Percentiles rank a stretch among this genome's conserved stretches.
Conservation (phyloP, 345 rosid species). For the Excoecaria agallocha region DNA sequence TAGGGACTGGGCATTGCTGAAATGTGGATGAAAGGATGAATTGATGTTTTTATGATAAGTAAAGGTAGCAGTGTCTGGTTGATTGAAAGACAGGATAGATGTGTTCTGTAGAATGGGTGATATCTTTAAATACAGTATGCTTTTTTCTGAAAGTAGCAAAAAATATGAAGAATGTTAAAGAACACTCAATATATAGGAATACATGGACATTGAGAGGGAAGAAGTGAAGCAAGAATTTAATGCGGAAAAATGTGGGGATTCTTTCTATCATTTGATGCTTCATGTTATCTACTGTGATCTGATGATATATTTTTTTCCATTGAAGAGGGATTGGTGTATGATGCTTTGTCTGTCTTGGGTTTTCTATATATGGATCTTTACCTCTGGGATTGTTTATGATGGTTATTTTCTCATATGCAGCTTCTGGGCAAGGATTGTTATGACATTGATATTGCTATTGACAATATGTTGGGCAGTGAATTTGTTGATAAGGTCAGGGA, state of each 20-base stretch:
- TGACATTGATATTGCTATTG: constrained; percentile 89
- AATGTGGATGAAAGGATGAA: neutral
- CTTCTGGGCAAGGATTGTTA: constrained; percentile 84
- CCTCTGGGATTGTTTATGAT: neutral
- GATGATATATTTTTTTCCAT: neutral
- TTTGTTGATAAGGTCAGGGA: constrained; percentile 72
- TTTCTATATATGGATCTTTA: neutral
- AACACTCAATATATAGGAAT: neutral
- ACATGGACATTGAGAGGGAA: neutral
- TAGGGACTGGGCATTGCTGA: neutral
- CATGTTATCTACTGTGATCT: neutral
- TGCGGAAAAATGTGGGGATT: neutral
- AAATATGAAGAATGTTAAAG: too few species aligned
- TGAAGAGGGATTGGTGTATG: neutral
- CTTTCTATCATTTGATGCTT: neutral
- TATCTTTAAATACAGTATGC: too few species aligned
- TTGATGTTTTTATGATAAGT: neutral
- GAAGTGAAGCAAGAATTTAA: neutral
- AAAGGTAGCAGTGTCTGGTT: neutral
- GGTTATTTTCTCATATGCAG: constrained; percentile 37
- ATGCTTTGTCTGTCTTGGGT: neutral
- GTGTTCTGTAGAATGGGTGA: neutral
- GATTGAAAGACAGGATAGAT: neutral
- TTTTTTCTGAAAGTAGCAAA: neutral
- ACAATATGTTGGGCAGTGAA: constrained; percentile 77